Evolutionary conservation across 1,284 basidiomycete species (phyloP).

Genomic region (Leccinum huronense): DNA sequence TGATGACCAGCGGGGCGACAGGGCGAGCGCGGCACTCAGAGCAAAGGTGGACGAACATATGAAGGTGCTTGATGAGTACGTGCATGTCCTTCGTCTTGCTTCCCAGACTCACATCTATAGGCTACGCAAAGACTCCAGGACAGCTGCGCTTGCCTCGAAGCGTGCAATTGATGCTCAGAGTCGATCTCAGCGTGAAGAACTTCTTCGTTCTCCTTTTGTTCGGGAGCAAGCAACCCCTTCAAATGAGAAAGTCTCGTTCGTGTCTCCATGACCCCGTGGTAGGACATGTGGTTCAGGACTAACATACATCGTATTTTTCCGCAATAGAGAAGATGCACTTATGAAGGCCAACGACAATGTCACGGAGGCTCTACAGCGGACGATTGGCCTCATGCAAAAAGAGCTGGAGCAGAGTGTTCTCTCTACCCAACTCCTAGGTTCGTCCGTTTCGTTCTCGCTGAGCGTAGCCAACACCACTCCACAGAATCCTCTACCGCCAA

Average conservation of each 20-base stretch:
- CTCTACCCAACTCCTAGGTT: constrained; percentile 82
- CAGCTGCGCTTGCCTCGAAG: constrained; percentile 69
- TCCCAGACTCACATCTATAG: constrained; percentile 40
- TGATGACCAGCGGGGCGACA: constrained; percentile 64
- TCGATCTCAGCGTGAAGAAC: constrained; percentile 60
- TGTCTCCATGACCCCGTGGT: constrained; percentile 17
- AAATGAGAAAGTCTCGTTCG: constrained; percentile 59
- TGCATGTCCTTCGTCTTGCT: constrained; percentile 9
- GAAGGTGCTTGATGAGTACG: constrained; percentile 51
- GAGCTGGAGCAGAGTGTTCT: constrained; percentile 89
- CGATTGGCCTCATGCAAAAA: constrained; percentile 81
- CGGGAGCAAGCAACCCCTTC: constrained; percentile 40
- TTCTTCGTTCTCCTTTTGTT: constrained; percentile 52
- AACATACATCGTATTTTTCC: constrained; percentile 6
- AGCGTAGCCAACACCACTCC: constrained; percentile 1
- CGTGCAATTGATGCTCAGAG: constrained; percentile 62
- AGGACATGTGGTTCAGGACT: neutral
- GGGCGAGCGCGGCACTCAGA: constrained; percentile 50
- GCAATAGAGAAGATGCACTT: constrained; percentile 71
- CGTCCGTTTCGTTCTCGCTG: constrained; percentile 22
- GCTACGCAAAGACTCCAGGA: constrained; percentile 58
- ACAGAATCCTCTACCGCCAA: constrained; percentile 78
- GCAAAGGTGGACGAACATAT: constrained; percentile 50
- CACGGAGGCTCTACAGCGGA: constrained; percentile 81
- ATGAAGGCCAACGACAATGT: constrained; percentile 88